Base-by-base conservation (phyloP, 768 basidiomycete genomes). In the Phanerochaete sordida region DNA sequence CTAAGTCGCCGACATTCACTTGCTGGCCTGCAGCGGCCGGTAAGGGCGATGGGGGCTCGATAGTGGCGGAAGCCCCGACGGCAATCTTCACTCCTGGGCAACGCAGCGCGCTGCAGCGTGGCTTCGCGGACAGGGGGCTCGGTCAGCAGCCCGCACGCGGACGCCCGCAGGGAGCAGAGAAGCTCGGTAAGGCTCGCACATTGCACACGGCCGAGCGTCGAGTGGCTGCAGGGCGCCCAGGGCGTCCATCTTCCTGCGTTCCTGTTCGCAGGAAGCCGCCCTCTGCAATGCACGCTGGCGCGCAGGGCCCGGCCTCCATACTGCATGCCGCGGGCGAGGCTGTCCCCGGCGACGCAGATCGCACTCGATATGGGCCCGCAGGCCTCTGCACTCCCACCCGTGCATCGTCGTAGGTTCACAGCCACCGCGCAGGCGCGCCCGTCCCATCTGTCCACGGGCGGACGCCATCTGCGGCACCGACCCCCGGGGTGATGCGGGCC, bases 401-500 rank as follows among this genome's bases (percentile, higher is more conserved):
- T 21, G 44, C 31, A 53, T 46, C 59, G 35, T 45, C 31, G 26
- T 6, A 11, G 16, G 39, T 26, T 30, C 59, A 55, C 45, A 54
- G 59, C 52, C 59, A 54, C 44, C 15, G 46, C 45, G 9, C 23
- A 16, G 45, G 44, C 8, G 39, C 39, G 59, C 15, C 31, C 37
- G 1, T 43, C 27, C 21, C 19, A 39, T 50, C 43, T 60, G 16
- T 39, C 44, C 28, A 7, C 39, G 8, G 39, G 19, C 21, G 26
- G 19, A 9, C 19, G 26, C 56, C 46, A 44, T 48, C 21, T 27
- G 48, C 46, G 35, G 52, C 39, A 27, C 31, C 59, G 52, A 54
- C 52, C 13, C n/a, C 46, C 52, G 59, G 52, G n/a, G 37, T 55
- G 26, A 55, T 60, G 59, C 44, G 52, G 52, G 54, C 52, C 39